Base-by-base conservation (phyloP, 192 early-diverging fungal genomes). In the Jimgerdemannia lactiflua region DNA sequence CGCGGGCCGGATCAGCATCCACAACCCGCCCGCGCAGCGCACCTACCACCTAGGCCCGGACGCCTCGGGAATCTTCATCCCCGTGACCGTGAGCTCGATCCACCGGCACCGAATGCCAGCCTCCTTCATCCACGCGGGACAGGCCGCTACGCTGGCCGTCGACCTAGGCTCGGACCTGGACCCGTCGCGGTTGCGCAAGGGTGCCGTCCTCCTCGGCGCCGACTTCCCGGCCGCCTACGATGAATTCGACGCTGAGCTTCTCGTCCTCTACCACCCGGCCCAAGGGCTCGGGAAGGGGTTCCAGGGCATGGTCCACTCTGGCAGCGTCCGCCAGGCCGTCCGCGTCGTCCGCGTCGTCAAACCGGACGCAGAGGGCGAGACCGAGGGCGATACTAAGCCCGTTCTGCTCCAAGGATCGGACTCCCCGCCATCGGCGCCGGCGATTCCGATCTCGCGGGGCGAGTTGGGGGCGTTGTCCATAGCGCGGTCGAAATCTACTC, bases 41-140 rank as follows among this genome's bases (percentile, higher is more conserved):
- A 75, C 74, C 67, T 89, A 84, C 71, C 83, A 84, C 54, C 71
- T 94, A 11, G 93, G 94, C 0, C 93, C 93, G 2, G 87, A 93
- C 72, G 42, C 73, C 42, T 75, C 86, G 10, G 93, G 94, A 6
- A 43, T 71, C 4, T 97, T 95, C 83, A 84, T 85, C 40, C 85
- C 86, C 4, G 88, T 94, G 0, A 84, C 83, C 4, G 86, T 97
- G 8, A 87, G 82, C 29, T 95, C 95, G 1, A 94, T 96, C 41
- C 95, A 97, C 64, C 88, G 93, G 4, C 91, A 95, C 74, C 87
- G 96, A 2, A 92, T 93, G 74, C 90, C 93, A 0, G 88, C 91
- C 65, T 85, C 87, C 20, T 84, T 86, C 7, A 85, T 93, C 11
- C 81, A 89, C 39, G 84, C 90, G 0, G 94, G 95, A 4, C 91